Conservation (phyloP, 1,284 basidiomycete species). For the Cutaneotrichosporon curvatum region DNA sequence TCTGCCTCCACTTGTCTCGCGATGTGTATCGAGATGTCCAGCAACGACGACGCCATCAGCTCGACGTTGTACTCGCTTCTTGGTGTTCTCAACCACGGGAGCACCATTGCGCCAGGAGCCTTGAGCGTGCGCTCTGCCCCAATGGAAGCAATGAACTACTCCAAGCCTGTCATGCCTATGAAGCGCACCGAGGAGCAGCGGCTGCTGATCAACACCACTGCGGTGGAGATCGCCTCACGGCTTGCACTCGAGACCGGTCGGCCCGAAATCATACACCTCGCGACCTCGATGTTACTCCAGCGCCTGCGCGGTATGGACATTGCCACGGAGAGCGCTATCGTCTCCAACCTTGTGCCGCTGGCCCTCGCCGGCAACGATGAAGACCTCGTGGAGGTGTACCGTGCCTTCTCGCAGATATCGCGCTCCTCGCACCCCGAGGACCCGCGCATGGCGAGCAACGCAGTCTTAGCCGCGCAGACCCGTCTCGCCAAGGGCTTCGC, state of each 20-base stretch:
- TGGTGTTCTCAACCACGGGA: conserved; percentile 79
- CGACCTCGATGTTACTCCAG: conserved; percentile 87
- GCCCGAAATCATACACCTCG: conserved; percentile 79
- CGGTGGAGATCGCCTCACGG: conserved; percentile 78
- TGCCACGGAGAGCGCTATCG: conserved; percentile 79
- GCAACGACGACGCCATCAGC: conserved; percentile 83
- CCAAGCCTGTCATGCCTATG: conserved; percentile 1
- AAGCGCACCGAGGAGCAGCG: conserved; percentile 69
- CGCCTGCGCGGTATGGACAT: conserved; percentile 75
- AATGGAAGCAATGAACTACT: conserved; percentile 4
- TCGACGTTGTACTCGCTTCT: conserved; percentile 94
- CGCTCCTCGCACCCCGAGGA: conserved; percentile 76
- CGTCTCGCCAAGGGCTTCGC: conserved; percentile 68
- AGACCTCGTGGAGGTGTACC: conserved; percentile 77
- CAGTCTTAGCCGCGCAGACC: conserved; percentile 82
- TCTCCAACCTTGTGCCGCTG: conserved; percentile 83
- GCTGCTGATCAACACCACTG: conserved; percentile 75
- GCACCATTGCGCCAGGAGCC: conserved; percentile 18
- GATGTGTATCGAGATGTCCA: conserved; percentile 79
- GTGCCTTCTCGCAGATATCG: conserved; percentile 78
- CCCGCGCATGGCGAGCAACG: conserved; percentile 74
- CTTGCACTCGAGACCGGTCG: conserved; percentile 73
- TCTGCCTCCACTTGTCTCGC: conserved; percentile 85
- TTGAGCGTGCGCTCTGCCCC: conserved; percentile 24
- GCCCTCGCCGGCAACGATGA: conserved; percentile 69